Percentiles rank a stretch among this genome's conserved stretches.
Conservation (phyloP, 176 grass and related monocot species). For the Dendrocalamus sinicus region DNA sequence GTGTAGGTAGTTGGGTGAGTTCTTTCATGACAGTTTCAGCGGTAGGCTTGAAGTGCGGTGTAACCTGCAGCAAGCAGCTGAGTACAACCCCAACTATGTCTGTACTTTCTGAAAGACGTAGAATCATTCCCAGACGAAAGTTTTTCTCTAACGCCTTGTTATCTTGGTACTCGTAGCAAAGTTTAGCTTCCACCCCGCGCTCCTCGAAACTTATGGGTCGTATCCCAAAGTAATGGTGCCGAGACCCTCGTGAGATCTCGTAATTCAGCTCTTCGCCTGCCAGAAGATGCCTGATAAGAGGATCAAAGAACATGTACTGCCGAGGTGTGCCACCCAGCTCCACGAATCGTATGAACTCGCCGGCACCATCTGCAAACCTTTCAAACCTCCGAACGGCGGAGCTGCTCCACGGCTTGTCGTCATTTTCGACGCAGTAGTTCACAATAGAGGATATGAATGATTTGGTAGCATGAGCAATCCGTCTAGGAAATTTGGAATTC, state of each 20-base stretch:
- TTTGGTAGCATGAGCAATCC: not conserved
- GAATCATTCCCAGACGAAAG: not conserved
- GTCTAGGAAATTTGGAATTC: not conserved
- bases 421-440: not conserved
- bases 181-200: not conserved
- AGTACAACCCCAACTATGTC: not conserved
- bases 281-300: conserved; percentile 28
- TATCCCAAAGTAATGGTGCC: not conserved
- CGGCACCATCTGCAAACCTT: not conserved
- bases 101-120: conserved; percentile 29
- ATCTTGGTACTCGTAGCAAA: not conserved
- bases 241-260: no score
- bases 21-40: not conserved
- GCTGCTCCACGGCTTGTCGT: no score
- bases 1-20: not conserved
- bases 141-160: no score
- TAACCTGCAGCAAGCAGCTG: conserved; percentile 6
- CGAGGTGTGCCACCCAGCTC: not conserved
- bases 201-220: not conserved
- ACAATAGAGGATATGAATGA: not conserved
- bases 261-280: conserved; percentile 10
- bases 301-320: not conserved
- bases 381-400: conserved; percentile 1
- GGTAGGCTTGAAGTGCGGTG: not conserved
- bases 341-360: not conserved